Base-by-base conservation (phyloP, 2,329 filamentous ascomycete genomes). In the Curvularia verruculosa region DNA sequence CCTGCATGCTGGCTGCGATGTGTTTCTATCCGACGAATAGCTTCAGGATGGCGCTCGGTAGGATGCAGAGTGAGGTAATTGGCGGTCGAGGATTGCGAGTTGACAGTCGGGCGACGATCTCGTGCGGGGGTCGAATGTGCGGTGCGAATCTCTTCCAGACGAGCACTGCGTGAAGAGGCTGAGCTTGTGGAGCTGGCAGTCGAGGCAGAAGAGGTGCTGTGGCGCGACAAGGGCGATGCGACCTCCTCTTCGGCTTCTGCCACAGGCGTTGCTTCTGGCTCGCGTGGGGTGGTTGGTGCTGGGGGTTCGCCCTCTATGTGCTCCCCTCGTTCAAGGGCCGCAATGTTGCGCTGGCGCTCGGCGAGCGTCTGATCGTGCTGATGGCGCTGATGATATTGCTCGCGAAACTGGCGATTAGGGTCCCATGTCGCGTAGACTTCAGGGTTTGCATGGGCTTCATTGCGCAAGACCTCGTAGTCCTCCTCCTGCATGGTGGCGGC, bases 21-120 rank as follows among this genome's bases (percentile, higher is more conserved):
- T 2, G 90, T 92, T 49, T 89, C 84, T 60, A 93, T 91, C 41
- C 90, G 85, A 69, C 84, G 85, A 51, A 93, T 80, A 51, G 85
- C 88, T 19, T 89, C 91, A 13, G 87, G 87, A 66, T 90, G 83
- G 58, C 87, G 82, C 73, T 91, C 89, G 28, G 72, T 75, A n/a
- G 72, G 73, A 47, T 75, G 73, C 10, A 69, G 65, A 31, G 67
- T 64, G 3, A 74, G 58, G 23, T 61, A 49, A 37, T 68, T 65
- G 26, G 59, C 61, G 43, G 49, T 64, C 24, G 61, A 67, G 24
- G 59, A 52, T 26, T 62, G 61, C 26, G 68, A 68, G 8, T 60
- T 57, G 29, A 61, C 56, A 5, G 67, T 73, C 10, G 58, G 49
- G 15, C 65, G 58, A 36, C 69, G 63, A 3, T 58, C 43, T 29